Evolutionary conservation across 768 basidiomycete species (phyloP).

Genomic region (Suillus luteus): DNA sequence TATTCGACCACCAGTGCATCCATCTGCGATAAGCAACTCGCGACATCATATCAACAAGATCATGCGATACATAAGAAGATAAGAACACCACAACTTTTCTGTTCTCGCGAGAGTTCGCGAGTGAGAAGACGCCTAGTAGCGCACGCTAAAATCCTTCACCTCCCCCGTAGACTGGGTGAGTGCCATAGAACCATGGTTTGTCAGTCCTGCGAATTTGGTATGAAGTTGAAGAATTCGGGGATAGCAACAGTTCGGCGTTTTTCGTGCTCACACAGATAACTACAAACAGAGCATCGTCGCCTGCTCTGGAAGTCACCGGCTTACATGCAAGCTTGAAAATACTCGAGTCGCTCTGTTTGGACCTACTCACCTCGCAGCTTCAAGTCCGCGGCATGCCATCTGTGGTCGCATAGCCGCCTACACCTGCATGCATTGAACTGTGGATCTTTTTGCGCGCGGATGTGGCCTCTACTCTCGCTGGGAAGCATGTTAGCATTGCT

Average conservation of each 20-base stretch:
- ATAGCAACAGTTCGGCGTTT: slow-evolving; percentile 79
- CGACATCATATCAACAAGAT: background rate
- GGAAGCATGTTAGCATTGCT: background rate
- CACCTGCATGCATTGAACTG: slow-evolving; percentile 46
- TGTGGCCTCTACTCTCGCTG: background rate
- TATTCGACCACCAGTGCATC: background rate
- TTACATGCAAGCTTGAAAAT: slow-evolving; percentile 52
- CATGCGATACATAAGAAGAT: background rate
- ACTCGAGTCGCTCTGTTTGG: slow-evolving; percentile 41
- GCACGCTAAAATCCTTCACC: background rate
- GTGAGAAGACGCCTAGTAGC: background rate
- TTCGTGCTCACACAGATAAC: slow-evolving; percentile 50
- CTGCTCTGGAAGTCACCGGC: slow-evolving; percentile 62
- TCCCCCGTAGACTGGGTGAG: background rate
- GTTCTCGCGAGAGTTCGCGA: background rate
- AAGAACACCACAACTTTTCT: background rate
- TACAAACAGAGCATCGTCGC: slow-evolving; percentile 69
- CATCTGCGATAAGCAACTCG: background rate
- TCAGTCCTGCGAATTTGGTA: slow-evolving; percentile 67
- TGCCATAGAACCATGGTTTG: slow-evolving; percentile 51
- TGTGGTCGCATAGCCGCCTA: slow-evolving; percentile 64
- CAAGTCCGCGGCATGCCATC: slow-evolving; percentile 56
- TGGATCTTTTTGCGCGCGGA: background rate
- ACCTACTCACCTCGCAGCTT: slow-evolving; percentile 41
- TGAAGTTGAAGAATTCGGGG: slow-evolving; percentile 72